These are phyloP conservation scores for Trichomonascaceae sp. DNA, from an alignment of 1,139 yeast genomes.

Conservation along the genomic window DNA sequence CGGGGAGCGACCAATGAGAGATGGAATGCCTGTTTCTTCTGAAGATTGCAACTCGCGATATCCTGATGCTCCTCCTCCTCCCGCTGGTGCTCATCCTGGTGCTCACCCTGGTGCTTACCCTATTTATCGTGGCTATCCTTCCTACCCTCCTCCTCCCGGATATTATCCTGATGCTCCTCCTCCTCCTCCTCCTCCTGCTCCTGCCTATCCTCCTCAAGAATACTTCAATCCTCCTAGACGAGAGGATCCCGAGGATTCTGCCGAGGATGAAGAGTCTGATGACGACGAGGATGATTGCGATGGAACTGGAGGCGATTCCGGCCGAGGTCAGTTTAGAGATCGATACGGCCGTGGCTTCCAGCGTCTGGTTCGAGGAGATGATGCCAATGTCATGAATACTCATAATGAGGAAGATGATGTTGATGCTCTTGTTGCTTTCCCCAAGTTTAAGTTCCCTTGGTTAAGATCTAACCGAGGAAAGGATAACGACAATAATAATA, in stretches of 20 bases:
- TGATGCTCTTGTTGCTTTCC: constrained; percentile 4
- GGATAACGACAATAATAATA: constrained; percentile 5
- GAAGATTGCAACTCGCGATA: not conserved
- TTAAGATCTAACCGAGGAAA: constrained; percentile 2
- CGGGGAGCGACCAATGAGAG: not conserved
- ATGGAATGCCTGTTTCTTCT: not conserved
- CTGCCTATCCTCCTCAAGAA: constrained; percentile 3
- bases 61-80: not conserved
- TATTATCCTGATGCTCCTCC: constrained; percentile 6
- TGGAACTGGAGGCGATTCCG: constrained; percentile 6
- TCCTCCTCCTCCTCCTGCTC: constrained; percentile 4
- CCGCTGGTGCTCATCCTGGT: not conserved
- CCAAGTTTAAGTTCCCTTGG: constrained; percentile 9
- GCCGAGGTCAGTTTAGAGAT: constrained; percentile 5
- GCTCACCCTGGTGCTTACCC: constrained; percentile 1
- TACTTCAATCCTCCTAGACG: constrained; percentile 3
- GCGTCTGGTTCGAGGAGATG: constrained; percentile 6
- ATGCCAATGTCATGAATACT: not conserved
- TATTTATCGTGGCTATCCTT: not conserved
- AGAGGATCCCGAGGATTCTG: not conserved
- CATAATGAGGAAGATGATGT: not conserved
- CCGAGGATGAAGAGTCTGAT: not conserved
- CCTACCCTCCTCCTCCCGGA: not conserved
- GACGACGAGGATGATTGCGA: constrained; percentile 10
- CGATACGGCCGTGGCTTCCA: constrained; percentile 6